Evolutionary conservation across 495 filamentous ascomycete species (phyloP).

Genomic region (Aspergillus avenaceus): DNA sequence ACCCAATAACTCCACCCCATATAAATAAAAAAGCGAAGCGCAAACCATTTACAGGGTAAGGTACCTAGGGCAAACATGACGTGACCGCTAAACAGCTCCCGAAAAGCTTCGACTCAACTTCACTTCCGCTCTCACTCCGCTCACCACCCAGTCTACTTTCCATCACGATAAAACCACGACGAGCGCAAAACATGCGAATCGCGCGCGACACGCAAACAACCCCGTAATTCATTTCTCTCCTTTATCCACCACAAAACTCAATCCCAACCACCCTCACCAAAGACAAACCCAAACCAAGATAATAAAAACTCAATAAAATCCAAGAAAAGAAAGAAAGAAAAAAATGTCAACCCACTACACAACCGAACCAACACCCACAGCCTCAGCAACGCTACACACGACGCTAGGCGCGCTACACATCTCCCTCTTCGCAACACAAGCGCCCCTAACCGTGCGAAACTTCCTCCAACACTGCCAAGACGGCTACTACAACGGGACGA

Average conservation of each 20-base stretch:
- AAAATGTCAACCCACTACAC: slow-evolving; percentile 86
- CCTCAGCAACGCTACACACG: slow-evolving; percentile 83
- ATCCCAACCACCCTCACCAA: neutral
- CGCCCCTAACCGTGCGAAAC: slow-evolving; percentile 85
- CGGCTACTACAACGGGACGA: slow-evolving; percentile 86
- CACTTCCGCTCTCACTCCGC: neutral
- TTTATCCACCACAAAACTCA: no score
- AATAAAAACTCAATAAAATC: neutral
- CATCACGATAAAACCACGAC: no score
- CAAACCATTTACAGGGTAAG: no score
- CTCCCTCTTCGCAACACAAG: slow-evolving; percentile 91
- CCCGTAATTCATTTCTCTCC: no score
- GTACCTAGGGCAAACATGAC: slow-evolving; percentile 14
- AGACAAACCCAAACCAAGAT: neutral
- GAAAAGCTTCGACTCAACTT: slow-evolving; percentile 14
- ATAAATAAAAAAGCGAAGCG: no score
- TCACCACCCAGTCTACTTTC: neutral
- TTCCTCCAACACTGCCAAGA: slow-evolving; percentile 95
- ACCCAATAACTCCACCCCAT: no score
- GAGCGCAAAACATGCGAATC: no score
- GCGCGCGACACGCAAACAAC: neutral
- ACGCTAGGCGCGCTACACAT: slow-evolving; percentile 83
- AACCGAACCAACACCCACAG: slow-evolving; percentile 88
- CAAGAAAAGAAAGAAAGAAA: neutral
- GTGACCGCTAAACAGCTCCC: slow-evolving; percentile 14